A percentile compares a stretch with the other conserved stretches of the same genome.
phyloP scores from a whole-genome alignment of 2,329 filamentous ascomycete genomes.

The Xylaria digitata region DNA sequence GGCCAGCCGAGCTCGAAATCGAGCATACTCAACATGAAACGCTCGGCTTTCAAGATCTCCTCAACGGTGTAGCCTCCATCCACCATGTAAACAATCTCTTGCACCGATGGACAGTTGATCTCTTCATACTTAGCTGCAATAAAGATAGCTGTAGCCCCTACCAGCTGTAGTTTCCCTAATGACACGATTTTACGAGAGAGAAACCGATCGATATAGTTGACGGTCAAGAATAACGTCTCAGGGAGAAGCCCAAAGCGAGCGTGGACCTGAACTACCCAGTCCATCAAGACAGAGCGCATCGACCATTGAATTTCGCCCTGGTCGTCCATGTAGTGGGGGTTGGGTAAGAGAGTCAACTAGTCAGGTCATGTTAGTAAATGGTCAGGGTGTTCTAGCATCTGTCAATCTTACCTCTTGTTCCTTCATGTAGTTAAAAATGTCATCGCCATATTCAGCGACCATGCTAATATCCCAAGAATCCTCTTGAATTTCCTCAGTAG shows the following conservation, averaged over 20 bases:
- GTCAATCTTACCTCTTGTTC: conserved; percentile 78
- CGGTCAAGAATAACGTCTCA: conserved; percentile 92
- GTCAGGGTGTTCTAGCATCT: neutral
- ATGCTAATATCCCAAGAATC: conserved; percentile 95
- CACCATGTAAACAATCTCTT: conserved; percentile 98
- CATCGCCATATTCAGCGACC: conserved; percentile 96
- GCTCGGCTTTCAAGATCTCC: conserved; percentile 95
- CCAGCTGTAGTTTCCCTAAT: conserved; percentile 92
- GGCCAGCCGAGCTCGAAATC: conserved; percentile 97
- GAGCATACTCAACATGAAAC: conserved; percentile 98
- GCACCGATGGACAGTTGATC: conserved; percentile 95
- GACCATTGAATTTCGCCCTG: conserved; percentile 99
- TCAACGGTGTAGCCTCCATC: conserved; percentile 89
- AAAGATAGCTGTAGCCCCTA: conserved; percentile 94
- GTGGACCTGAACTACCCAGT: conserved; percentile 98
- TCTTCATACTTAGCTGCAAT: conserved; percentile 98
- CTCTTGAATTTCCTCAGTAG: conserved; percentile 82
- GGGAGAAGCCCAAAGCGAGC: conserved; percentile 89
- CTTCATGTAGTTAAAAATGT: conserved; percentile 94
- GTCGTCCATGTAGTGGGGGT: conserved; percentile 94
- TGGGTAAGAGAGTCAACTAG: conserved; percentile 83
- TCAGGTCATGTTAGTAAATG: conserved; percentile 36
- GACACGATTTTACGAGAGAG: conserved; percentile 95
- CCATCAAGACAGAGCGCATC: conserved; percentile 96
- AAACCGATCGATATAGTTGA: conserved; percentile 98